Evolutionary conservation across 148 eudicot genomes (phyloP).

Genomic region (Rhododendron ferrugineum): DNA sequence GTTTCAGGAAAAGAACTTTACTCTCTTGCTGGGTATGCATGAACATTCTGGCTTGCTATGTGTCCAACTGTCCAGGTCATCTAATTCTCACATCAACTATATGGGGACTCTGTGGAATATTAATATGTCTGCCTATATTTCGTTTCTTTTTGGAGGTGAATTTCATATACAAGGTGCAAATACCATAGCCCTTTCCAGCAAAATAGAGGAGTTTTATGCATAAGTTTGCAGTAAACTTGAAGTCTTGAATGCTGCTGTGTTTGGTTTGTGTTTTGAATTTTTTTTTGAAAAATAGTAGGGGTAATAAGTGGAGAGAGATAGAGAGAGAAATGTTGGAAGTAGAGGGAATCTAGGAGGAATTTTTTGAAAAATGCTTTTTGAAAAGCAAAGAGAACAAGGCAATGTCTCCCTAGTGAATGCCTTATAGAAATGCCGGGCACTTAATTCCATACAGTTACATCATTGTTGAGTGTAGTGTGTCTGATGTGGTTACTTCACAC

Average conservation of each 20-base stretch:
- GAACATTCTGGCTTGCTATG: conserved; percentile 6
- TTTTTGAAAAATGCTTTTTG: no score
- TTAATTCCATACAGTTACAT: not conserved
- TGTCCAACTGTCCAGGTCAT: not conserved
- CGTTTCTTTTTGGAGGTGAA: not conserved
- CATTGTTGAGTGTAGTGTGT: not conserved
- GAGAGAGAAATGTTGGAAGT: no score
- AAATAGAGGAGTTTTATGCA: not conserved
- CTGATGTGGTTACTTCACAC: not conserved
- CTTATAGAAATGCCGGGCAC: not conserved
- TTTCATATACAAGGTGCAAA: not conserved
- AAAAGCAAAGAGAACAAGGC: no score
- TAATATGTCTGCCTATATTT: no score
- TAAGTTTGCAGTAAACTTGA: not conserved
- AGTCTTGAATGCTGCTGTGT: not conserved
- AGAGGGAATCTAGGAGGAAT: no score
- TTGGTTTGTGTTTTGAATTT: no score
- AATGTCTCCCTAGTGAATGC: no score
- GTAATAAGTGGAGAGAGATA: no score
- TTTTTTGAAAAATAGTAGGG: no score
- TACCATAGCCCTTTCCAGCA: not conserved
- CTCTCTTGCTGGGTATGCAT: not conserved
- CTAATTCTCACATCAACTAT: not conserved
- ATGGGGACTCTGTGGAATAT: not conserved
- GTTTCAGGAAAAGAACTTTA: not conserved